Percentiles rank a stretch among this genome's conserved stretches.
Evolutionary conservation across 352 stramenopile genomes (phyloP).

Genomic region (Globisporangium solare): DNA sequence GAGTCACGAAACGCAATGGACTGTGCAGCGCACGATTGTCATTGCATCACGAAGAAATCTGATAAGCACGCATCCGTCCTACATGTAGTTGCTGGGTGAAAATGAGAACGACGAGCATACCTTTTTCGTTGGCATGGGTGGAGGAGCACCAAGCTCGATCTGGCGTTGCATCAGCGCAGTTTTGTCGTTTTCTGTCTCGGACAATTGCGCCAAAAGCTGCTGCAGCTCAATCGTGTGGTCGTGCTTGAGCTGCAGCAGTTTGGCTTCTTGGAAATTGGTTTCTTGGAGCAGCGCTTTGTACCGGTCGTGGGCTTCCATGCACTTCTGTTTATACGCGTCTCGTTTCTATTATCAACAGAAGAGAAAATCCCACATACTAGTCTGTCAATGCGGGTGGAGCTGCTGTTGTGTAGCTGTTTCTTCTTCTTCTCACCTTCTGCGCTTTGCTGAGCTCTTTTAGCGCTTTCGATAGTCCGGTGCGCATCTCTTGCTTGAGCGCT

Average conservation of each 20-base stretch:
- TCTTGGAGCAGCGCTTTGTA: conserved; percentile 55
- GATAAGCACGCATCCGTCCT: too few species aligned
- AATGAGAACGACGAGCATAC: background rate
- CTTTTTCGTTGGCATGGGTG: conserved; percentile 17
- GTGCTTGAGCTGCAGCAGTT: conserved; percentile 50
- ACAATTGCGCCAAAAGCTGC: conserved; percentile 59
- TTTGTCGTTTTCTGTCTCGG: conserved; percentile 62
- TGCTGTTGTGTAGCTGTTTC: too few species aligned
- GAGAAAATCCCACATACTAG: background rate
- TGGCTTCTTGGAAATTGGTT: conserved; percentile 32
- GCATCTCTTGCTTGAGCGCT: conserved; percentile 52
- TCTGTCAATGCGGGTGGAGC: background rate
- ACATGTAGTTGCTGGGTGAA: background rate
- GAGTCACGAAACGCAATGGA: conserved; percentile 2
- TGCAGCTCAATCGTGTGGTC: conserved; percentile 56
- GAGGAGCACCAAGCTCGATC: conserved; percentile 29
- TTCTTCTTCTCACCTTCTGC: conserved; percentile 38
- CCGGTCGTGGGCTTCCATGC: conserved; percentile 69
- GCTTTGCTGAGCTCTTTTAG: conserved; percentile 53
- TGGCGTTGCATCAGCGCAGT: conserved; percentile 56
- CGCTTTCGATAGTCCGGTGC: conserved; percentile 46
- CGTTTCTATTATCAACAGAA: conserved; percentile 39
- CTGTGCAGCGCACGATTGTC: background rate
- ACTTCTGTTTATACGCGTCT: conserved; percentile 80
- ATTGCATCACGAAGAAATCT: background rate